Evolutionary conservation across 805 yeast genomes (phyloP), one percentile per base, ranked within the genome.

Genomic region (Candida easanensis): DNA sequence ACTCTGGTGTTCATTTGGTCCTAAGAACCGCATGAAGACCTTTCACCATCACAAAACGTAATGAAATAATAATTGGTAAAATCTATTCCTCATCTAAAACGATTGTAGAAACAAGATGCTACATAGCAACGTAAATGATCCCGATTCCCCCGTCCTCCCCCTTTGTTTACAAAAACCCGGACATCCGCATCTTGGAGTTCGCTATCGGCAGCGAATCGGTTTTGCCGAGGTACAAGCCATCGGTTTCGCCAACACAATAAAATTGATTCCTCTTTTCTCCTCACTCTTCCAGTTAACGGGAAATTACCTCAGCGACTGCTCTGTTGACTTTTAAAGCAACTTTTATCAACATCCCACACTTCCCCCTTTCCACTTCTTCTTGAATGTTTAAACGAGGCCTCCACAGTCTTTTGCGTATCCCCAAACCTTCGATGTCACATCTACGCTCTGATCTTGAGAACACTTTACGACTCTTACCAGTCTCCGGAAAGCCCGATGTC

Each of bases 1-100:
- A 84, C 57, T 84, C 95, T 53, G 99, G 99, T 18, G 81, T 88
- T 38, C 99, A 93, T 58, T 62, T 93, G 49, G 81, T 93, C 57
- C 84, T 84, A 65, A 76, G 99, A 62, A 84, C 90, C 1, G 97
- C 46, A 4, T 49, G 34, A 44, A n/a, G 61, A 59, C 15, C 61
- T 65, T n/a, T n/a, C n/a, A n/a, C n/a, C n/a, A n/a, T n/a, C n/a
- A n/a, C n/a, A n/a, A n/a, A n/a, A n/a, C n/a, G n/a, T n/a, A n/a
- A n/a, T n/a, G n/a, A n/a, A n/a, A n/a, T n/a, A n/a, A n/a, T 4
- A n/a, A 27, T n/a, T 27, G 31, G 6, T 27, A n/a, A n/a, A n/a
- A n/a, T n/a, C n/a, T n/a, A n/a, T n/a, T n/a, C n/a, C n/a, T n/a
- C n/a, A n/a, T n/a, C n/a, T n/a, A n/a, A n/a, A n/a, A n/a, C n/a